Conservation (phyloP, 2,329 filamentous ascomycete genomes). For the Epichloe scottii region DNA sequence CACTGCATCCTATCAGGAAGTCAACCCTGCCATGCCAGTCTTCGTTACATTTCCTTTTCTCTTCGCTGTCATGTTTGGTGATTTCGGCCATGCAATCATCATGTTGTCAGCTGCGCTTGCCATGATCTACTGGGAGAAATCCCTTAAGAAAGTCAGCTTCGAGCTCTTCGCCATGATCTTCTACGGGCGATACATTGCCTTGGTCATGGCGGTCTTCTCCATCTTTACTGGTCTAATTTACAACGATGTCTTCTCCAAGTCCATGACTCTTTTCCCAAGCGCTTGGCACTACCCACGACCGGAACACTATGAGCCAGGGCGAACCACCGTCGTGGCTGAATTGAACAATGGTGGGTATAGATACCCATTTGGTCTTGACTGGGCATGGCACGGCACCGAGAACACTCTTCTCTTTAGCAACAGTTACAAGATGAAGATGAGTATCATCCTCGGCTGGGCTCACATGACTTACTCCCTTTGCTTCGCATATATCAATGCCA, state of each 20-base stretch:
- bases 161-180: conserved; percentile 98
- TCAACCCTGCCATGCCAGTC: conserved; percentile 90
- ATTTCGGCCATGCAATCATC: conserved; percentile 84
- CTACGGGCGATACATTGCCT: conserved; percentile 95
- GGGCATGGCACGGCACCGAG: conserved; percentile 91
- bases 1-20: conserved; percentile 91
- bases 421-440: conserved; percentile 99
- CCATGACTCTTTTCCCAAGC: conserved; percentile 76
- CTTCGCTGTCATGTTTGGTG: conserved; percentile 99
- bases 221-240: conserved; percentile 96
- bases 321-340: conserved; percentile 50
- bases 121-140: conserved; percentile 96
- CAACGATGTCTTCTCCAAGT: conserved; percentile 94
- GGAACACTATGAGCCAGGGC: conserved; percentile 50
- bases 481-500: conserved; percentile 84
- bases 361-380: conserved; percentile 93
- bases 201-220: conserved; percentile 96
- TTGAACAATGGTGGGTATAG: conserved; percentile 61
- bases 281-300: conserved; percentile 75
- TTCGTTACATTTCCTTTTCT: conserved; percentile 99
- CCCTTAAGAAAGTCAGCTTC: conserved; percentile 80
- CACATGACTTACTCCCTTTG: conserved; percentile 99
- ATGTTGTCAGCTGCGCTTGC: conserved; percentile 73
- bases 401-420: conserved; percentile 94
- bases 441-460: conserved; percentile 90